Evolutionary conservation across 495 filamentous ascomycete species (phyloP).

Genomic region (Podospora didyma): DNA sequence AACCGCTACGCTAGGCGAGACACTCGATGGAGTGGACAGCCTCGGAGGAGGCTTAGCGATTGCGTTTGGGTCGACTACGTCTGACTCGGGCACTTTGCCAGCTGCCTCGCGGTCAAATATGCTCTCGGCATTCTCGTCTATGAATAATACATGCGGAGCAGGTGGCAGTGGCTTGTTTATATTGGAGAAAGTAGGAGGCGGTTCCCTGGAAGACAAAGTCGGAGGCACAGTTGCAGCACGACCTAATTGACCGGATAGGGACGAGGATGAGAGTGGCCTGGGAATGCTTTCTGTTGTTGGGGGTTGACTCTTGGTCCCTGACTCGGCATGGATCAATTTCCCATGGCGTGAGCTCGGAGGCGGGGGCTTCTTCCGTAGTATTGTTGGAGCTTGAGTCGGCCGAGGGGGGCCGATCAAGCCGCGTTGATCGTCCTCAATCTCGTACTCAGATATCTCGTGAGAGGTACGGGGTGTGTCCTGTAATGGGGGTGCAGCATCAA

Average conservation of each 20-base stretch:
- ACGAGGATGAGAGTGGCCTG: constrained; percentile 1
- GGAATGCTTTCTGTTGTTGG: background rate
- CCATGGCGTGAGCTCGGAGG: constrained; percentile 65
- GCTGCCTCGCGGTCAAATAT: constrained; percentile 42
- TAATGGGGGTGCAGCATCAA: constrained; percentile 26
- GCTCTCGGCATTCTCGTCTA: constrained; percentile 34
- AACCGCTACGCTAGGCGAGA: constrained; percentile 19
- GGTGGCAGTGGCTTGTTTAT: constrained; percentile 48
- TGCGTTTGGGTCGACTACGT: constrained; percentile 20
- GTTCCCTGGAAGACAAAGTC: constrained; percentile 5
- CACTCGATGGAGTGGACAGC: constrained; percentile 29
- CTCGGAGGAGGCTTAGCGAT: constrained; percentile 24
- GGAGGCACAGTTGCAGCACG: background rate
- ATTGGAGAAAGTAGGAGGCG: constrained; percentile 30
- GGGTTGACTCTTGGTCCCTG: constrained; percentile 10
- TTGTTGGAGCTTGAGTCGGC: constrained; percentile 38
- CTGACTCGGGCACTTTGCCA: constrained; percentile 40
- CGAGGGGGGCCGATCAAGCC: constrained; percentile 12
- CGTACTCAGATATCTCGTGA: constrained; percentile 38
- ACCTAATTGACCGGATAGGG: background rate
- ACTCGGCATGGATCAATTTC: constrained; percentile 54
- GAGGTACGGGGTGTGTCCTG: constrained; percentile 47
- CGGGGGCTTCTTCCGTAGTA: constrained; percentile 40
- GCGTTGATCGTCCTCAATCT: constrained; percentile 35
- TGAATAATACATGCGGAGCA: constrained; percentile 38